Evolutionary conservation across 2,329 filamentous ascomycete species (phyloP).

Genomic region (Exophiala lecanii-corni): DNA sequence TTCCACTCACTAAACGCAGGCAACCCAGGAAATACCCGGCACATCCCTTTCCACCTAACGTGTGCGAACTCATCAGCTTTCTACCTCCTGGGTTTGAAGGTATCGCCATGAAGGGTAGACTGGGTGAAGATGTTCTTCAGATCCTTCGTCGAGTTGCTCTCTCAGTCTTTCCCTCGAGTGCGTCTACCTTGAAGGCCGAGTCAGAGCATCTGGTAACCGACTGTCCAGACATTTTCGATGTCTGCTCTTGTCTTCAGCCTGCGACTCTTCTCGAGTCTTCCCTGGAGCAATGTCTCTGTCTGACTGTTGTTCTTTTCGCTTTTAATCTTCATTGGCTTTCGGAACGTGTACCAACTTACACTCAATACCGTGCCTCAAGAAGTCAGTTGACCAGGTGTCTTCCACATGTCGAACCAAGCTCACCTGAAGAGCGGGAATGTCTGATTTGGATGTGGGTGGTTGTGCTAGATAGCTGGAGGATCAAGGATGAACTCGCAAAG

Average conservation of each 20-base stretch:
- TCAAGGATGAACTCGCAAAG: not conserved
- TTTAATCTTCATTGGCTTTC: conserved; percentile 10
- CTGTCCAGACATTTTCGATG: conserved; percentile 15
- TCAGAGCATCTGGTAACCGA: conserved; percentile 9
- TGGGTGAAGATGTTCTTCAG: conserved; percentile 11
- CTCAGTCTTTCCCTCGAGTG: too few relatives aligned
- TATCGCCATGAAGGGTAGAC: conserved; percentile 6
- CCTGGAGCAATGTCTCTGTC: conserved; percentile 16
- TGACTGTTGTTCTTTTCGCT: conserved; percentile 15
- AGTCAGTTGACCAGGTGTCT: conserved; percentile 16
- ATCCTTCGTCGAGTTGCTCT: conserved; percentile 15
- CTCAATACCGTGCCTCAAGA: conserved; percentile 11
- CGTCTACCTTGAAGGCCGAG: too few relatives aligned
- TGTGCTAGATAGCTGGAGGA: conserved; percentile 11
- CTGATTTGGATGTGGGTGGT: conserved; percentile 19
- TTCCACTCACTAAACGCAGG: conserved; percentile 11
- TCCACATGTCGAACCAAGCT: conserved; percentile 1
- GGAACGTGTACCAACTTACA: conserved; percentile 5
- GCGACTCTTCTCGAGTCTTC: conserved; percentile 12
- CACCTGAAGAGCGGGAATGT: conserved; percentile 7
- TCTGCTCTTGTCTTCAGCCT: conserved; percentile 16
- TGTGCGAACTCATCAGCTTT: conserved; percentile 6
- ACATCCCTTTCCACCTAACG: conserved; percentile 7
- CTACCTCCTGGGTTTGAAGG: conserved; percentile 11
- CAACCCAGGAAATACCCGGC: conserved; percentile 9